These are phyloP conservation scores for Xylaria sp. DNA, from an alignment of 2,329 filamentous ascomycete species.

Conservation along the genomic window DNA sequence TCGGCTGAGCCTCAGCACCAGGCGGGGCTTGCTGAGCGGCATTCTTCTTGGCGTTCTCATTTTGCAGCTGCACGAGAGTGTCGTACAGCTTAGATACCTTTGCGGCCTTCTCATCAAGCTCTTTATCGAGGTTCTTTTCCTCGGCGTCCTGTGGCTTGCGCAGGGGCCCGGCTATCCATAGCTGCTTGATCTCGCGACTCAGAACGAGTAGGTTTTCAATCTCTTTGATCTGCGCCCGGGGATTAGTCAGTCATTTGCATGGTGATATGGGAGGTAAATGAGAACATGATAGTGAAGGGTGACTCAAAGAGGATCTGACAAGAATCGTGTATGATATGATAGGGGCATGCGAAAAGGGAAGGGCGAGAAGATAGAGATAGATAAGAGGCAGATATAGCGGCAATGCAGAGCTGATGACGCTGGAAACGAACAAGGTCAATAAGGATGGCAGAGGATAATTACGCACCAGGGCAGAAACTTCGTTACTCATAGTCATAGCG, in stretches of 20 bases:
- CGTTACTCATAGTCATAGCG: conserved; percentile 55
- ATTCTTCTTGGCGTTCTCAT: conserved; percentile 18
- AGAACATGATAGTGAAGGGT: background rate
- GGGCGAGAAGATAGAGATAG: background rate
- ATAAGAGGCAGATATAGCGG: background rate
- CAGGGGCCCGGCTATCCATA: conserved; percentile 62
- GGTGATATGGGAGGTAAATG: background rate
- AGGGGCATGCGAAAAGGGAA: no score
- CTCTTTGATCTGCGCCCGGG: conserved; percentile 51
- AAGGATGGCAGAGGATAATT: background rate
- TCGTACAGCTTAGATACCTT: conserved; percentile 52
- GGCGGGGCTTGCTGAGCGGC: conserved; percentile 8
- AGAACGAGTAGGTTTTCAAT: conserved; percentile 59
- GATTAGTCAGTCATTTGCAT: conserved; percentile 11
- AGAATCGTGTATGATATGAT: background rate
- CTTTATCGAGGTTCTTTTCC: conserved; percentile 49
- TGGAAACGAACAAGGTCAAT: background rate
- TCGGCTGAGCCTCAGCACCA: conserved; percentile 14
- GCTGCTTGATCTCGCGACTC: conserved; percentile 60
- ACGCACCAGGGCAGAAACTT: conserved; percentile 53
- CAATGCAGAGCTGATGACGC: background rate
- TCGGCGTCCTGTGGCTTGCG: conserved; percentile 57
- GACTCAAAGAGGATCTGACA: no score
- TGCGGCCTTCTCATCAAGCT: conserved; percentile 53
- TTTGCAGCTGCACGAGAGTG: conserved; percentile 45